phyloP scores from a whole-genome alignment of 495 filamentous ascomycete genomes.

The Acidiella bohemica region DNA sequence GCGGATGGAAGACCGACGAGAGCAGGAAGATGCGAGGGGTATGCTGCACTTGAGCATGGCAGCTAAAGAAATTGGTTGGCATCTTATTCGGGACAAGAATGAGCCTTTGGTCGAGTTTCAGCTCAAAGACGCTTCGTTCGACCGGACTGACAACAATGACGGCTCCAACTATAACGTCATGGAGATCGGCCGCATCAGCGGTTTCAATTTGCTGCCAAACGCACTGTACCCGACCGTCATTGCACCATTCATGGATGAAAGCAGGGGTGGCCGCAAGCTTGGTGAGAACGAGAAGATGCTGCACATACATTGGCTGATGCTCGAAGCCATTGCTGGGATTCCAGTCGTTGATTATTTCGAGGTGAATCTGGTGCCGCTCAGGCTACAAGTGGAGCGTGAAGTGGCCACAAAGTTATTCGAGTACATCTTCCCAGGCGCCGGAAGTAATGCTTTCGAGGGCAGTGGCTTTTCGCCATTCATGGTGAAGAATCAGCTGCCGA shows the following conservation, averaged over 20 bases:
- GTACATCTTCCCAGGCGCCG: constrained; percentile 85
- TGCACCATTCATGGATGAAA: constrained; percentile 65
- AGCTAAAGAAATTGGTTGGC: constrained; percentile 89
- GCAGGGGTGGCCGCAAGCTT: constrained; percentile 35
- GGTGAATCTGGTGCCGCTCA: constrained; percentile 82
- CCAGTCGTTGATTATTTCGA: constrained; percentile 97
- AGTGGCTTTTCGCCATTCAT: constrained; percentile 64
- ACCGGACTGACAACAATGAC: constrained; percentile 89
- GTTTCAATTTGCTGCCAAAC: constrained; percentile 75
- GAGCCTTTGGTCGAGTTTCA: constrained; percentile 92
- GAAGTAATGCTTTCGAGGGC: constrained; percentile 44
- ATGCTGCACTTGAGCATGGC: constrained; percentile 80
- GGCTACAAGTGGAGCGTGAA: constrained; percentile 85
- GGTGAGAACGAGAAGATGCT: constrained; percentile 58
- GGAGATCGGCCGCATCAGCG: constrained; percentile 68
- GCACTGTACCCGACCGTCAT: constrained; percentile 95
- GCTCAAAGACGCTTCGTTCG: constrained; percentile 74
- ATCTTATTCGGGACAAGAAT: constrained; percentile 70
- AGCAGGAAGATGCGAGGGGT: constrained; percentile 54
- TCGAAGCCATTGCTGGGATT: constrained; percentile 95
- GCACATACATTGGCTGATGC: constrained; percentile 88
- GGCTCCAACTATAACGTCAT: constrained; percentile 90
- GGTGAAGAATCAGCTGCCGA: constrained; percentile 58
- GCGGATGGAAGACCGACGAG: constrained; percentile 57
- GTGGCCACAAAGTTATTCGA: constrained; percentile 90